Percentiles rank a stretch among this genome's conserved stretches.
Conservation (phyloP, 2,329 filamentous ascomycete species). For the Coniosporium tulheliwenetii region DNA sequence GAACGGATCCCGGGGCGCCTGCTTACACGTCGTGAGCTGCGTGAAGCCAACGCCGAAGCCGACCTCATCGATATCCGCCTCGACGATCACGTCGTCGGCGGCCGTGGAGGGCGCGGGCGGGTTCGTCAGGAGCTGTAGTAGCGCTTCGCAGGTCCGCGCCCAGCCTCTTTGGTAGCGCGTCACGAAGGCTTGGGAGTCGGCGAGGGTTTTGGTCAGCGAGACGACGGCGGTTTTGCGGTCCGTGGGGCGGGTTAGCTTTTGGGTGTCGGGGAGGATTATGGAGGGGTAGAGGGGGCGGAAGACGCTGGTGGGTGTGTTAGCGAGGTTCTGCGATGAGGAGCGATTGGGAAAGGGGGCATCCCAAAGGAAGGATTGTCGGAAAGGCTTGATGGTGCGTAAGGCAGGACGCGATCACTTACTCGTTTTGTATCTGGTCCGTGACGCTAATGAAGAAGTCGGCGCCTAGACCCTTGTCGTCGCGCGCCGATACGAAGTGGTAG, state of each 20-base stretch:
- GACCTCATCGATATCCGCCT: slow-evolving; percentile 87
- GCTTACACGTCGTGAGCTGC: slow-evolving; percentile 77
- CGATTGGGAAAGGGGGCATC: too few relatives aligned
- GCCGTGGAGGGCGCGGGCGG: slow-evolving; percentile 55
- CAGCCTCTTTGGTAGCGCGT: slow-evolving; percentile 49
- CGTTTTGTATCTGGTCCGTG: slow-evolving; percentile 64
- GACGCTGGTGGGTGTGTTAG: slow-evolving; percentile 31
- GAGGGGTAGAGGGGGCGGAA: slow-evolving; percentile 76
- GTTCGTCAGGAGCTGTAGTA: slow-evolving; percentile 80
- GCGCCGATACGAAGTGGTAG: slow-evolving; percentile 80
- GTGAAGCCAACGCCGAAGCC: slow-evolving; percentile 93
- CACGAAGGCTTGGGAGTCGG: slow-evolving; percentile 72
- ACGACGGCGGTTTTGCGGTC: slow-evolving; percentile 91
- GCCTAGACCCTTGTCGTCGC: slow-evolving; percentile 66
- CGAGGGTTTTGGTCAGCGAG: slow-evolving; percentile 81
- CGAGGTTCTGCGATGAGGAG: background rate
- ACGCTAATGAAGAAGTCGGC: slow-evolving; percentile 82
- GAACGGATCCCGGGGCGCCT: slow-evolving; percentile 61
- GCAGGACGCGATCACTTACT: too few relatives aligned
- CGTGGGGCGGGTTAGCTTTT: slow-evolving; percentile 70
- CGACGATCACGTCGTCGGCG: slow-evolving; percentile 58
- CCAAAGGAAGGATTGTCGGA: too few relatives aligned
- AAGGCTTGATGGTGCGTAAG: too few relatives aligned
- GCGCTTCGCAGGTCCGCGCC: slow-evolving; percentile 75
- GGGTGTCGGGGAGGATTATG: slow-evolving; percentile 77